A percentile compares a stretch with the other conserved stretches of the same genome.
Conservation (phyloP, 108 stramenopile species). For the Fragilaria crotonensis region DNA sequence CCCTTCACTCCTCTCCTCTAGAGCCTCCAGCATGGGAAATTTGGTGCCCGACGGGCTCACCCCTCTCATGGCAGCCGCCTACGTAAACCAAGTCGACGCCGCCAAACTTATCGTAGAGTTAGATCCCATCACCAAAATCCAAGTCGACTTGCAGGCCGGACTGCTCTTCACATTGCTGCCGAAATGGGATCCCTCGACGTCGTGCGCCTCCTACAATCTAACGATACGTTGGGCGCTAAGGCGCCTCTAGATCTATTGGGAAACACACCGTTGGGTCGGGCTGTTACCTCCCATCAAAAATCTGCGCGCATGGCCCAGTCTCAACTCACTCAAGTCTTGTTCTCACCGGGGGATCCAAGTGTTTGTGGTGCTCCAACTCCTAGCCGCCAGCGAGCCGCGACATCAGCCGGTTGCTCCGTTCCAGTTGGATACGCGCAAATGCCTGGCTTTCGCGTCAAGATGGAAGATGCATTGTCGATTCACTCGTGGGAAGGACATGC, state of each 20-base stretch:
- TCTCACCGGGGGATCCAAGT: conserved; percentile 46
- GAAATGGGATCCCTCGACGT: conserved; percentile 51
- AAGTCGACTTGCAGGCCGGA: conserved; percentile 60
- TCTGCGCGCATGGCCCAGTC: conserved; percentile 35
- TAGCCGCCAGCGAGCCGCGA: not conserved
- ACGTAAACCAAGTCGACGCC: conserved; percentile 18
- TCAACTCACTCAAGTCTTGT: conserved; percentile 40
- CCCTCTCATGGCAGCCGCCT: conserved; percentile 58
- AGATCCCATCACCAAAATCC: conserved; percentile 6
- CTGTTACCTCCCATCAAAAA: conserved; percentile 41
- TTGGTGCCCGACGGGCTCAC: conserved; percentile 69
- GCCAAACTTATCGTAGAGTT: conserved; percentile 18
- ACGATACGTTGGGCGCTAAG: conserved; percentile 2
- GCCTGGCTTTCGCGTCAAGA: conserved; percentile 72
- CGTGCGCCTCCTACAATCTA: conserved; percentile 30
- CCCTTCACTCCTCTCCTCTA: conserved; percentile 21
- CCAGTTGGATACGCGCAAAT: conserved; percentile 58
- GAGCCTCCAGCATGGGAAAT: conserved; percentile 38
- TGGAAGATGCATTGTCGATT: conserved; percentile 83
- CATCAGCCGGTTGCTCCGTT: conserved; percentile 18
- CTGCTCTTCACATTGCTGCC: conserved; percentile 81
- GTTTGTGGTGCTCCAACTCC: conserved; percentile 30
- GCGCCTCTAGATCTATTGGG: conserved; percentile 57
- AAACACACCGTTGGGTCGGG: conserved; percentile 59
- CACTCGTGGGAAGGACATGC: conserved; percentile 14